Base-by-base conservation (phyloP, 129 eudicot species). In the Logfia minima region DNA sequence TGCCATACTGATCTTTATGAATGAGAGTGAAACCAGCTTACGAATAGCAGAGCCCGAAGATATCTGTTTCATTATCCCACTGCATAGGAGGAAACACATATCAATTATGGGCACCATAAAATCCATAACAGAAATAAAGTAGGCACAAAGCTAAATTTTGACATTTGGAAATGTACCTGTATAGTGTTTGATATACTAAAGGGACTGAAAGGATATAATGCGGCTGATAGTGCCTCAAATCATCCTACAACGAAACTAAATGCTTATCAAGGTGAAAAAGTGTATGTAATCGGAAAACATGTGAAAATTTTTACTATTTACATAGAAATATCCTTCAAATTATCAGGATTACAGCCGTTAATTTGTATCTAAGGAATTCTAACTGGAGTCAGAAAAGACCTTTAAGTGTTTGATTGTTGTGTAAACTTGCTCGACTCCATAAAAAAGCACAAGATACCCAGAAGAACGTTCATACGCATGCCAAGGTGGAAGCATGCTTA, bases 401-500 rank as follows among this genome's bases (percentile, higher is more conserved):
- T 87, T 90, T 66, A 93, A 86, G 78, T 85, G 76, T 82, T 75
- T 88, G 23, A 90, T 87, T 0, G 91, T 85, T 45, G 98, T 90
- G 81, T 93, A 93, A 53, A 88, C 88, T 81, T 90, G 97, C 85
- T 88, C 92, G 62, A 86, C 55, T 66, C 98, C 98, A 60, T 58
- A 24, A 52, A 88, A 77, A 63, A 93, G 87, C 66, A 86, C 87
- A 84, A 93, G 89, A 80, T 93, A 93, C 74, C 87, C 98, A 70
- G 87, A 78, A 52, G 97, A 85, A 72, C 98, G 95, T 79, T 93
- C 98, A 82, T 93, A 93, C 60, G 97, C 97, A 86, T 93, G 98
- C 98, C 98, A 93, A 60, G 98, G 91, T 74, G 98, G 97, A 75
- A 93, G 98, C 96, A 93, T 84, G 83, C 98, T 93, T 48, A 93